These are phyloP conservation scores for Alternaria arbusti DNA, from an alignment of 2,329 filamentous ascomycete species.

Conservation along the genomic window DNA sequence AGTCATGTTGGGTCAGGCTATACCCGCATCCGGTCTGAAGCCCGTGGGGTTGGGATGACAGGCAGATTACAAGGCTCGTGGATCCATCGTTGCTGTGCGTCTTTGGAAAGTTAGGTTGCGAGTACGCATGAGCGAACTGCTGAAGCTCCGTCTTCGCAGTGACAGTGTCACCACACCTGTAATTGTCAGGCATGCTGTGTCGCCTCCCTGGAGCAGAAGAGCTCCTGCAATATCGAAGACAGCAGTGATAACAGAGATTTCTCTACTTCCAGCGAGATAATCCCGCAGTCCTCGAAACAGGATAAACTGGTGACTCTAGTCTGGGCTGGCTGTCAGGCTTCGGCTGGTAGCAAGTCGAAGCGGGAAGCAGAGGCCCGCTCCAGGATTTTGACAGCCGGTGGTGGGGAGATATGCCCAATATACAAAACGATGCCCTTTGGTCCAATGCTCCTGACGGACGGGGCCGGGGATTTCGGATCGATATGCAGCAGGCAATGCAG, in stretches of 20 bases:
- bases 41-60: constrained; percentile 13
- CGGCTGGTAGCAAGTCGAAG: background rate
- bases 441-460: background rate
- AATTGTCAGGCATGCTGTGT: constrained; percentile 18
- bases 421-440: background rate
- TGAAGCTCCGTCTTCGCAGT: constrained; percentile 14
- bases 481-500: constrained; percentile 11
- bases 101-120: background rate
- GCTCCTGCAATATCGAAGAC: background rate
- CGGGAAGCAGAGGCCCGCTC: constrained; percentile 1
- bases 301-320: background rate
- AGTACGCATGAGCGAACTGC: constrained; percentile 2
- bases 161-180: constrained; percentile 10
- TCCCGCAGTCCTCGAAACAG: background rate
- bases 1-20: background rate
- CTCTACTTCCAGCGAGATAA: background rate
- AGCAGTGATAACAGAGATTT: background rate
- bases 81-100: background rate
- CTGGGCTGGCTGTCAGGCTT: background rate
- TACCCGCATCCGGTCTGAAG: background rate
- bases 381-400: background rate
- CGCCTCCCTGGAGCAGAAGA: background rate
- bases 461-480: constrained; percentile 13
- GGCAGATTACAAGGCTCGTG: constrained; percentile 20
- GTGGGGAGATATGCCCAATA: background rate